These are phyloP conservation scores for Petunia axillaris DNA, from an alignment of 257 asterid genomes.

Conservation along the genomic window DNA sequence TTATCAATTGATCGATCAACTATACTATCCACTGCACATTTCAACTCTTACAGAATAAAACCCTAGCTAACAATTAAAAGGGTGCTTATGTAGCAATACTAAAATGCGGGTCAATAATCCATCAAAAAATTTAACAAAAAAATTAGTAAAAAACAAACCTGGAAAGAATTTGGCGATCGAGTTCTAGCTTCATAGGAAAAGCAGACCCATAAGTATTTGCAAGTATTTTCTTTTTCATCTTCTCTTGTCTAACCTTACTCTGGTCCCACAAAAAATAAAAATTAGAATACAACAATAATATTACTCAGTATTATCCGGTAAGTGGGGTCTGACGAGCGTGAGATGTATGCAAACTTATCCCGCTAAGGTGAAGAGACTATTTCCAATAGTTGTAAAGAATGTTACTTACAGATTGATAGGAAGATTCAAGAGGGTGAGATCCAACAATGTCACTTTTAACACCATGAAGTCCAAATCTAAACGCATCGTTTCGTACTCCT, in stretches of 20 bases:
- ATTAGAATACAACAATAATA: not conserved
- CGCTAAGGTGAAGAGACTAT: too few species aligned
- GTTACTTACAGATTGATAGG: slow-evolving; percentile 42
- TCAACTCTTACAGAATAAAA: not conserved
- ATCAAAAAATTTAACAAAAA: not conserved
- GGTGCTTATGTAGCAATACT: not conserved
- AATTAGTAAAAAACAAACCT: not conserved
- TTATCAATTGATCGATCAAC: not conserved
- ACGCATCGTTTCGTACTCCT: slow-evolving; percentile 19
- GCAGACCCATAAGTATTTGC: slow-evolving; percentile 22
- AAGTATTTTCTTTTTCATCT: slow-evolving; percentile 24
- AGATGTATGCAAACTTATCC: too few species aligned
- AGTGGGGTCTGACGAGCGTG: too few species aligned
- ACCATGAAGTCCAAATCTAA: slow-evolving; percentile 67
- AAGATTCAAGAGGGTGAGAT: slow-evolving; percentile 81
- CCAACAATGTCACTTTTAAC: slow-evolving; percentile 84
- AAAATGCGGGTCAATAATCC: not conserved
- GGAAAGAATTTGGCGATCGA: slow-evolving; percentile 24
- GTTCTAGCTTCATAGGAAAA: slow-evolving; percentile 23
- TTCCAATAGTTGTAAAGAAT: not conserved
- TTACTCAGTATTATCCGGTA: too few species aligned
- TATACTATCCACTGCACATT: not conserved
- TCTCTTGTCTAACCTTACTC: slow-evolving; percentile 7
- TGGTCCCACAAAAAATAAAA: not conserved
- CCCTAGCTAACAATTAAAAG: slow-evolving; percentile 2